Evolutionary conservation across 2,329 filamentous ascomycete genomes (phyloP).

Genomic region (Helicocarpus griseus): DNA sequence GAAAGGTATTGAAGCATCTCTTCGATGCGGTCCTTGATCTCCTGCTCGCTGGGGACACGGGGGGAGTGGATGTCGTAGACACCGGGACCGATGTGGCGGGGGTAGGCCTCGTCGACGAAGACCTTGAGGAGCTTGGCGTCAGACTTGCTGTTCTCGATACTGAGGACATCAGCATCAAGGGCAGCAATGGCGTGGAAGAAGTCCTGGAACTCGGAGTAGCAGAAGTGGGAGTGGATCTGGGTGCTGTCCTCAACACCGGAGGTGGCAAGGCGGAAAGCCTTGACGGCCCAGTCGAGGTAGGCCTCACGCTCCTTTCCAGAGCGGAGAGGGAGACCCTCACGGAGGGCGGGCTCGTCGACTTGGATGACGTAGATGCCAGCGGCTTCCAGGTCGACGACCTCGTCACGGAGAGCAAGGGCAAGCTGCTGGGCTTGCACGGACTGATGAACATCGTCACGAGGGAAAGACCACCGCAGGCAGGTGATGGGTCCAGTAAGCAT

Average conservation of each 20-base stretch:
- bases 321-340: slow-evolving; percentile 97
- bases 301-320: slow-evolving; percentile 87
- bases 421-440: slow-evolving; percentile 98
- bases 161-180: slow-evolving; percentile 94
- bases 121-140: slow-evolving; percentile 98
- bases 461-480: slow-evolving; percentile 98
- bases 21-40: slow-evolving; percentile 94
- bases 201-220: slow-evolving; percentile 99
- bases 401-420: slow-evolving; percentile 93
- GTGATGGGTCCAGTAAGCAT: slow-evolving; percentile 99
- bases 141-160: slow-evolving; percentile 99
- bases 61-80: slow-evolving; percentile 99
- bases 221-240: slow-evolving; percentile 99
- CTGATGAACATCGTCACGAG: slow-evolving; percentile 98
- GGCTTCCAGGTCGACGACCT: slow-evolving; percentile 95
- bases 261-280: slow-evolving; percentile 94
- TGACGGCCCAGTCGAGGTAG: slow-evolving; percentile 95
- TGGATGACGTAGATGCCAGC: slow-evolving; percentile 97
- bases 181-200: slow-evolving; percentile 99
- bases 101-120: slow-evolving; percentile 95
- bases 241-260: slow-evolving; percentile 89
- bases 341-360: slow-evolving; percentile 96
- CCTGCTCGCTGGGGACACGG: slow-evolving; percentile 90
- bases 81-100: slow-evolving; percentile 95
- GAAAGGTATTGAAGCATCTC: slow-evolving; percentile 98